phyloP scores from a whole-genome alignment of 192 early-diverging fungal species.

The Geosiphon pyriformis region DNA sequence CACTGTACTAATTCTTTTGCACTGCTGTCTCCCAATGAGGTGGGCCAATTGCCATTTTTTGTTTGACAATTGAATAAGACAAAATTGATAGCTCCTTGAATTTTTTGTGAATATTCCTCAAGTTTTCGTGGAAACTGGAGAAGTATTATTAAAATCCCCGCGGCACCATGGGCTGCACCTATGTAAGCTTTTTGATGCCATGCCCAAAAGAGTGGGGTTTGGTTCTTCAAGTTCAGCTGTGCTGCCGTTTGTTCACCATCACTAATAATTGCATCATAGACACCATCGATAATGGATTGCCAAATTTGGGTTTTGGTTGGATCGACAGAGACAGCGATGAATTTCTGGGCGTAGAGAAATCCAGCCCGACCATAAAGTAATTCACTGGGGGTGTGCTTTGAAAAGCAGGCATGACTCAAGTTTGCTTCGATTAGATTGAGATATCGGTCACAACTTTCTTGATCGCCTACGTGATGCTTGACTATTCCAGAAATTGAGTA shows the following conservation, averaged over 20 bases:
- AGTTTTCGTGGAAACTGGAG: not conserved
- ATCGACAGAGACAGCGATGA: not conserved
- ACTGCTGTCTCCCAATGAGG: not conserved
- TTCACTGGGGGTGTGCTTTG: not conserved
- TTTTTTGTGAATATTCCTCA: not conserved
- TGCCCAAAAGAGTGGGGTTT: conserved; percentile 11
- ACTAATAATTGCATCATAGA: conserved; percentile 6
- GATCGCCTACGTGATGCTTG: conserved; percentile 8
- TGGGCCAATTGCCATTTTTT: conserved; percentile 15
- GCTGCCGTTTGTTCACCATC: not conserved
- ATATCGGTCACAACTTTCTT: not conserved
- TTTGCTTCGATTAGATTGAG: conserved; percentile 4
- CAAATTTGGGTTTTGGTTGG: not conserved
- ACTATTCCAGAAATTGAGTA: not conserved
- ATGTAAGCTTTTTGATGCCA: not conserved
- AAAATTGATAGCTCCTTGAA: conserved; percentile 3
- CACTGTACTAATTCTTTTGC: conserved; percentile 11
- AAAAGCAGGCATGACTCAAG: not conserved
- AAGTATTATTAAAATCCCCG: conserved; percentile 5
- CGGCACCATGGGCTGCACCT: conserved; percentile 13
- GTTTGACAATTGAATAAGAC: conserved; percentile 2
- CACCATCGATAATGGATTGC: not conserved
- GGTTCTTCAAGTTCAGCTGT: not conserved
- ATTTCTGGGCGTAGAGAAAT: not conserved
- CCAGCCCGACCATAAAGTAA: conserved; percentile 14